These are phyloP conservation scores for Yamadazyma insecticola DNA, from an alignment of 805 yeast species.

Conservation along the genomic window DNA sequence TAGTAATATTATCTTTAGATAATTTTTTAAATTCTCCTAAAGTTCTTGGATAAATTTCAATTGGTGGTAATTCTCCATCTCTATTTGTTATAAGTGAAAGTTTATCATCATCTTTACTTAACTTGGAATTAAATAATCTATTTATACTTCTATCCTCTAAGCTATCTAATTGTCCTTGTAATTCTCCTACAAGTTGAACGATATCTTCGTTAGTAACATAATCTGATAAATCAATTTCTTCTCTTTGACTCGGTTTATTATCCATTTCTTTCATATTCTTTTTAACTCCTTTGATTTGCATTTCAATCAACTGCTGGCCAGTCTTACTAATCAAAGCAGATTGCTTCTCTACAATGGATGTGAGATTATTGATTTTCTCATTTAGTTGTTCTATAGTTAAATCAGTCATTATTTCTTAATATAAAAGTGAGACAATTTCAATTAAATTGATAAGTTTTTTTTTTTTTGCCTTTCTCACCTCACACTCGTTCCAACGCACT, in stretches of 20 bases:
- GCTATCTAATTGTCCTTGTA: constrained; percentile 80
- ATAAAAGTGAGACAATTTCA: too few species aligned
- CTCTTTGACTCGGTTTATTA: constrained; percentile 8
- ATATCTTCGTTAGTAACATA: constrained; percentile 79
- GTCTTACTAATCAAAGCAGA: constrained; percentile 63
- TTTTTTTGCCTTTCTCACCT: not conserved
- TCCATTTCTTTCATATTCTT: constrained; percentile 26
- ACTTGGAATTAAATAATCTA: constrained; percentile 61
- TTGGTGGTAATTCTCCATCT: constrained; percentile 69
- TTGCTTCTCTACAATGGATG: constrained; percentile 59
- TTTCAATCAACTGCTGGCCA: constrained; percentile 69
- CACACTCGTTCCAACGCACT: not conserved
- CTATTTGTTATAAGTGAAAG: constrained; percentile 71
- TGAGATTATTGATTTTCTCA: constrained; percentile 48
- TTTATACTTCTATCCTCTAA: constrained; percentile 74
- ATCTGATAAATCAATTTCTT: constrained; percentile 44
- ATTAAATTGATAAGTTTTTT: not conserved
- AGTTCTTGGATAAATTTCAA: constrained; percentile 53
- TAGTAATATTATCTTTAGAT: constrained; percentile 41
- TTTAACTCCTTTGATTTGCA: constrained; percentile 58
- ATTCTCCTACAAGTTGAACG: constrained; percentile 80
- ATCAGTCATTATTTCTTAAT: constrained; percentile 5
- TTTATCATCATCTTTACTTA: constrained; percentile 27
- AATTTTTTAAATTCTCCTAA: constrained; percentile 48
- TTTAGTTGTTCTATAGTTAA: constrained; percentile 22